Conservation (phyloP, 176 grass and related monocot genomes). For the Oryza meridionalis region DNA sequence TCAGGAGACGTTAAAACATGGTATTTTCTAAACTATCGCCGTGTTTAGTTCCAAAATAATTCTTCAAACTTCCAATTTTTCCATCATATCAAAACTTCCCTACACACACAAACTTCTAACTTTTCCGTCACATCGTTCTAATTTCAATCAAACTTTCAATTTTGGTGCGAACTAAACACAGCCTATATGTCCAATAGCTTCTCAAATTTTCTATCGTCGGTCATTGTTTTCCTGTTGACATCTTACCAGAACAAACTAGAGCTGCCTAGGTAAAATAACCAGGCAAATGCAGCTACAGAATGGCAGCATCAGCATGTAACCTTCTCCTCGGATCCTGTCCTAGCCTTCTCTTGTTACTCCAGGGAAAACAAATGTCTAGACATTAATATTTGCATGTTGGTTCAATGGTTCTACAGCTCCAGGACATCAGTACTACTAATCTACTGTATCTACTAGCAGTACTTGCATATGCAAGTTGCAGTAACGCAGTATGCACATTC, state of each 20-base stretch:
- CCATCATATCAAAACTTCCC: too few species aligned
- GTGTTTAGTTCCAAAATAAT: too few species aligned
- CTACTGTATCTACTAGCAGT: neutral
- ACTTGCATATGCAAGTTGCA: neutral
- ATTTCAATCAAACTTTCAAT: too few species aligned
- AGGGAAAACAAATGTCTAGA: neutral
- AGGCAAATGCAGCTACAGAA: neutral
- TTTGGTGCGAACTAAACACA: too few species aligned
- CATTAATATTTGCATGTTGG: neutral
- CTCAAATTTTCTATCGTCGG: neutral
- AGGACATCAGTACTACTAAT: neutral
- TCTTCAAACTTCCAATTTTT: too few species aligned
- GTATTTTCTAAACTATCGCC: too few species aligned
- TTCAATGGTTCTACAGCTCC: neutral
- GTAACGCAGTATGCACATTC: neutral
- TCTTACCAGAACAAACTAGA: neutral
- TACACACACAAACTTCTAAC: too few species aligned
- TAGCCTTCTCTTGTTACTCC: neutral
- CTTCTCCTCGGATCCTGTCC: neutral
- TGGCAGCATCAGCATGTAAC: neutral
- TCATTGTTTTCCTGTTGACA: neutral
- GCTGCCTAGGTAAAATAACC: neutral
- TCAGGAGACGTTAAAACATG: too few species aligned
- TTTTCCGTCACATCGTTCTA: too few species aligned
- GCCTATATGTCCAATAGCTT: neutral